Evolutionary conservation across 768 basidiomycete genomes (phyloP).

Genomic region (Postia placenta): DNA sequence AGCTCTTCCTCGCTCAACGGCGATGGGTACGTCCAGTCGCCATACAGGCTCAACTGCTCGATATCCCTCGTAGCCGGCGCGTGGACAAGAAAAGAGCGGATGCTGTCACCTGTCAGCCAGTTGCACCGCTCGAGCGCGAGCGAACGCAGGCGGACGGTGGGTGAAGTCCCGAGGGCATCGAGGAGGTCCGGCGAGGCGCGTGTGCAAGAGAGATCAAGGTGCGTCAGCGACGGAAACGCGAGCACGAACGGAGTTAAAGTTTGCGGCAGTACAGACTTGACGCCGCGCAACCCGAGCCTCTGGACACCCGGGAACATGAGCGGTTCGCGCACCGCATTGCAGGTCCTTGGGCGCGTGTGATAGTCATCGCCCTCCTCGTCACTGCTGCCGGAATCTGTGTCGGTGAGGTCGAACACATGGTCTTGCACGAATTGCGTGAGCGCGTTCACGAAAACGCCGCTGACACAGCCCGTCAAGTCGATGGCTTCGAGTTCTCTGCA

Average conservation of each 20-base stretch:
- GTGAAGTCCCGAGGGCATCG: constrained; percentile 51
- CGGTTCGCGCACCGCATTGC: constrained; percentile 39
- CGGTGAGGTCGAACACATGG: constrained; percentile 43
- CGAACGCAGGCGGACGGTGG: constrained; percentile 63
- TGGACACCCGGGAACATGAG: constrained; percentile 62
- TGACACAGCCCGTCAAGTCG: constrained; percentile 94
- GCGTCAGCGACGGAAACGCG: constrained; percentile 81
- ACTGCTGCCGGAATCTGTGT: constrained; percentile 38
- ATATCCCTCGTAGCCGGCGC: constrained; percentile 59
- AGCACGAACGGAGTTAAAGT: constrained; percentile 69
- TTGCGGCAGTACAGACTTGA: constrained; percentile 67
- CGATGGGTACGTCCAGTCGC: constrained; percentile 77
- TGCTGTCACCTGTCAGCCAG: constrained; percentile 72
- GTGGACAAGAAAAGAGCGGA: constrained; percentile 65
- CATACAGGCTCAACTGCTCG: constrained; percentile 81
- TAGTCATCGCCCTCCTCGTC: constrained; percentile 31
- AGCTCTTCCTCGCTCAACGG: constrained; percentile 67
- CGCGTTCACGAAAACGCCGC: constrained; percentile 81
- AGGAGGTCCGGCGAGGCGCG: constrained; percentile 75
- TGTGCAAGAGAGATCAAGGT: constrained; percentile 91
- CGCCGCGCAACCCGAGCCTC: constrained; percentile 77
- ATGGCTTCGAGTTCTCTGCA: constrained; percentile 81
- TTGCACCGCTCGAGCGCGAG: constrained; percentile 85
- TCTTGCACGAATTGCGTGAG: constrained; percentile 76
- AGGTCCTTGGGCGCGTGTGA: constrained; percentile 25